Percentiles rank a stretch among this genome's conserved stretches.
Conservation (phyloP, 306 rosid genomes). For the Begonia loranthoides region DNA sequence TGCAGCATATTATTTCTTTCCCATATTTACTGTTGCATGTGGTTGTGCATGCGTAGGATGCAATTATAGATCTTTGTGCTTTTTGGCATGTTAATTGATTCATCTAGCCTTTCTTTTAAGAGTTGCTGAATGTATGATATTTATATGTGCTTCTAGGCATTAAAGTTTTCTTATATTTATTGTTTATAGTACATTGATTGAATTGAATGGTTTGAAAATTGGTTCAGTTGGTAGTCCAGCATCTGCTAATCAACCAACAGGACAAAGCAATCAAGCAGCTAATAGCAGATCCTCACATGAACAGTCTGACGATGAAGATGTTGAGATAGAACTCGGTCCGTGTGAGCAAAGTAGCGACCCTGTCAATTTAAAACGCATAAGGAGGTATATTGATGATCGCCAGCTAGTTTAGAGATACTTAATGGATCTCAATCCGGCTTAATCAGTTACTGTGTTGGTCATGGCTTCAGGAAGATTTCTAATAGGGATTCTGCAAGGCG, state of each 20-base stretch:
- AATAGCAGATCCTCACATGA: constrained; percentile 68
- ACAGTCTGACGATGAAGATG: constrained; percentile 60
- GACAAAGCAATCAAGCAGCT: constrained; percentile 34
- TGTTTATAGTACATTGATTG: not conserved
- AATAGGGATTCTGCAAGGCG: constrained; percentile 80
- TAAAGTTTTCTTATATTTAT: not conserved
- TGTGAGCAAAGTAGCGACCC: constrained; percentile 55
- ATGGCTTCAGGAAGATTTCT: constrained; percentile 49
- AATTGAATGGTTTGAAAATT: constrained; percentile 2
- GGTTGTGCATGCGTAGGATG: no score
- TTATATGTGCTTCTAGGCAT: no score
- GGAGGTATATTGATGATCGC: constrained; percentile 33
- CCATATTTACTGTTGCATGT: not conserved
- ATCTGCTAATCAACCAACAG: constrained; percentile 41
- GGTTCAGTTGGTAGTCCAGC: constrained; percentile 66
- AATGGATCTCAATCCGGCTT: not conserved
- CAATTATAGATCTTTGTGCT: no score
- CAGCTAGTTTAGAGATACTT: not conserved
- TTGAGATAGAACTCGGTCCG: constrained; percentile 39
- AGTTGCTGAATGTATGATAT: no score
- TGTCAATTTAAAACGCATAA: constrained; percentile 31
- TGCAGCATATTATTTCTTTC: not conserved
- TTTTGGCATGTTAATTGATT: not conserved
- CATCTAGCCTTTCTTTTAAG: not conserved
- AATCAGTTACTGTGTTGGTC: not conserved